These are phyloP conservation scores for Tylopilus balloui DNA, from an alignment of 768 basidiomycete genomes.

Conservation along the genomic window DNA sequence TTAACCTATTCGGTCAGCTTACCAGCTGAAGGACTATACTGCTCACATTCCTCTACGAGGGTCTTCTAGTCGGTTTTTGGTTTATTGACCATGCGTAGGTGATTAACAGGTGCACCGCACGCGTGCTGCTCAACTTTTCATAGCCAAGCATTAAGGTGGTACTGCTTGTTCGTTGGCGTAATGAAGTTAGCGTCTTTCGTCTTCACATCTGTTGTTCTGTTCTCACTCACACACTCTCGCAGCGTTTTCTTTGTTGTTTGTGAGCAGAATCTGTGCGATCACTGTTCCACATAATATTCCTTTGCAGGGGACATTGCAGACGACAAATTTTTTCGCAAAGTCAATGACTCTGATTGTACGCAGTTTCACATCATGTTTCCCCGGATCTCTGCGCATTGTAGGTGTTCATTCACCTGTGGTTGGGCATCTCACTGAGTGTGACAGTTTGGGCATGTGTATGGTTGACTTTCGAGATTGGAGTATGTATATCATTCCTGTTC, in stretches of 20 bases:
- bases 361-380: constrained; percentile 81
- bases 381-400: constrained; percentile 66
- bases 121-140: constrained; percentile 7
- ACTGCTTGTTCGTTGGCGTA: constrained; percentile 75
- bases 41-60: constrained; percentile 79
- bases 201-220: constrained; percentile 4
- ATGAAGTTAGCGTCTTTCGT: constrained; percentile 60
- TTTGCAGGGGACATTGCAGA: constrained; percentile 85
- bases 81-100: constrained; percentile 88
- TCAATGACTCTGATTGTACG: constrained; percentile 89
- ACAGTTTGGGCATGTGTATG: constrained; percentile 84
- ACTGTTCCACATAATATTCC: background rate
- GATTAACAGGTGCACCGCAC: constrained; percentile 2
- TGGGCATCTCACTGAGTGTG: constrained; percentile 1
- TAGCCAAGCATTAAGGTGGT: constrained; percentile 81
- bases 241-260: constrained; percentile 87
- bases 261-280: constrained; percentile 35
- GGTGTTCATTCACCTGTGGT: background rate
- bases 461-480: constrained; percentile 74
- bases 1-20: constrained; percentile 5
- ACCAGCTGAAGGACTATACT: constrained; percentile 65
- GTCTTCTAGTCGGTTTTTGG: constrained; percentile 88
- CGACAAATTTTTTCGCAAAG: constrained; percentile 91
- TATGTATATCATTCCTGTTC: constrained; percentile 73
- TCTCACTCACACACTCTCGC: constrained; percentile 14